Percentiles rank a stretch among this genome's conserved stretches.
Evolutionary conservation across 768 basidiomycete species (phyloP).

Genomic region (Kwoniella sp.): DNA sequence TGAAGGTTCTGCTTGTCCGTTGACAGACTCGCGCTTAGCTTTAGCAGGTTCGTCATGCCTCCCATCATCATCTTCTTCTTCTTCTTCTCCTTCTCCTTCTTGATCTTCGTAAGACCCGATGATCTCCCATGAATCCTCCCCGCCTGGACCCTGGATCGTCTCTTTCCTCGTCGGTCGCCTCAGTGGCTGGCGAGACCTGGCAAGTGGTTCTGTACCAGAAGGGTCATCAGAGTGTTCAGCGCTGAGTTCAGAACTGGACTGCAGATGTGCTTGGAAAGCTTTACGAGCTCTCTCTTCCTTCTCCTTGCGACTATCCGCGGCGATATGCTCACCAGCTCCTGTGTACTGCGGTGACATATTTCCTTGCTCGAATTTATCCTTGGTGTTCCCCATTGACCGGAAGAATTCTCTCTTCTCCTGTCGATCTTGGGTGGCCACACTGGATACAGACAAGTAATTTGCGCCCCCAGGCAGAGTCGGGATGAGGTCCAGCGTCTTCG

Average conservation of each 20-base stretch:
- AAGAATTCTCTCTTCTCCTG: slow-evolving; percentile 8
- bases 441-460: background rate
- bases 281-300: background rate
- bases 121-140: slow-evolving; percentile 15
- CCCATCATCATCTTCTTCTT: background rate
- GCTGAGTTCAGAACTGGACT: too few species aligned
- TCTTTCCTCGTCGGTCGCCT: slow-evolving; percentile 1
- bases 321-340: background rate
- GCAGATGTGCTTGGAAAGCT: background rate
- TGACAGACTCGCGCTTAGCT: too few species aligned
- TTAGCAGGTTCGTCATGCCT: too few species aligned
- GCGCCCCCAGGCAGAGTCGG: slow-evolving; percentile 1
- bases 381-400: background rate
- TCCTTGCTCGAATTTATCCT: too few species aligned
- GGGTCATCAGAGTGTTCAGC: too few species aligned
- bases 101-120: slow-evolving; percentile 11
- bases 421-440: background rate
- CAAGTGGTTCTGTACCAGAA: too few species aligned
- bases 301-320: too few species aligned
- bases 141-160: background rate
- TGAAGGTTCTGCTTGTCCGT: too few species aligned
- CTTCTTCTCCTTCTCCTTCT: background rate
- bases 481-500: slow-evolving; percentile 1
- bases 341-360: too few species aligned
- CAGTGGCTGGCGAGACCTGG: background rate